Base-by-base conservation (phyloP, 306 rosid species). In the Quercus suber region DNA sequence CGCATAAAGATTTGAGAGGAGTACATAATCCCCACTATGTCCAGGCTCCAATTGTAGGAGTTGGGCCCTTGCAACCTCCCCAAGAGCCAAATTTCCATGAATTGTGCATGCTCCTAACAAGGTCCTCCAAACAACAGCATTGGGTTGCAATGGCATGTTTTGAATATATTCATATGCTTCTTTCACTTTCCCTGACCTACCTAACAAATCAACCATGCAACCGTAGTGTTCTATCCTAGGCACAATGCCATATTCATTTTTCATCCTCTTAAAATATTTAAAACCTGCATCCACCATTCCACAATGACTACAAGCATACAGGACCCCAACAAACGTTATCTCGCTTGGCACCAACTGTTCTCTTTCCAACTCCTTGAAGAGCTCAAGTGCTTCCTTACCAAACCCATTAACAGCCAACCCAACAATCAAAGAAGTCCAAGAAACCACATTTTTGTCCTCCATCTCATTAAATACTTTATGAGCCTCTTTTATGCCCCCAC, bases 371-470 rank as follows among this genome's bases (percentile, higher is more conserved):
- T 84, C 89, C 72, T 67, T 84, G 78, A 86, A 88, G 59, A 81
- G 83, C 53, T 67, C 86, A 45, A 88, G 84, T 5, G 91, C 89
- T 79, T 84, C 91, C 82, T 86, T 83, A 11, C 85, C 89, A 77
- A 88, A 88, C 60, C 91, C 91, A 80, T 88, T 88, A 77, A 88
- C 89, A 67, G 91, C 89, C 81, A 88, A 83, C n/a, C 91, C 89
- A 75, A 88, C 89, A 53, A 86, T 86, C 83, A 86, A 71, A 63
- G 89, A 81, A 25, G 91, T 81, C 86, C 88, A 88, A 33, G 91
- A 88, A 81, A 88, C 74, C 25, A 78, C 76, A 21, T 82, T 84
- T 56, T 79, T 81, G 27, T 84, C 86, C 4, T 49, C 11, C 89
- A 84, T 83, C 83, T 86, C 91, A 67, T 57, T 1, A 43, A 88